Base-by-base conservation (phyloP, 345 rosid genomes). In the Isatis tinctoria region DNA sequence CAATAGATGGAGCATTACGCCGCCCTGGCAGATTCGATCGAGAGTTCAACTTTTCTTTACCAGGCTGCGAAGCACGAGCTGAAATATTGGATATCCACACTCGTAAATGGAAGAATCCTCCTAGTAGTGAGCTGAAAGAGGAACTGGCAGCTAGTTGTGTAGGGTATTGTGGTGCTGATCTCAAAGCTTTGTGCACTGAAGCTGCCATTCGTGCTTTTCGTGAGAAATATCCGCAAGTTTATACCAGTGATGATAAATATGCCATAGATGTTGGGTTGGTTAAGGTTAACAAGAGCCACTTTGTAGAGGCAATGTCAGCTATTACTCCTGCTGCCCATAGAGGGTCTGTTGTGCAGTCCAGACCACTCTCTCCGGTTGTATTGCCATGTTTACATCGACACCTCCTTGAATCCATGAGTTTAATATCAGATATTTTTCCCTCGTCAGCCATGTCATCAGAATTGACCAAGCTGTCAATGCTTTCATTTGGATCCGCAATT, bases 1-100 rank as follows among this genome's bases (percentile, higher is more conserved):
- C 99, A 75, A 96, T 96, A 37, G 99, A 96, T 83, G 99, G 99
- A 74, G 99, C 99, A 28, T 78, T 96, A 80, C 93, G 99, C 28
- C 97, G 99, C 40, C 99, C 99, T 77, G 99, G 99, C 68, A 85
- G 99, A 80, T 96, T 96, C 59, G 99, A 96, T 82, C 92, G 99
- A 41, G 99, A 96, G 81, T 96, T 96, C 63, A 92, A 85, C 78
- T 96, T 96, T 78, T 96, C 99, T 66, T 87, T 96, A 81, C 99
- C 99, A 75, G 97, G 99, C 78, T 96, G 84, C 64, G 94, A 95
- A 78, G 99, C 98, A 72, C 96, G 98, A 58, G 93, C 92, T 18
- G 99, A 95, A 80, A 95, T 95, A 83, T 79, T 95, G 72, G 89
- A 92, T 78, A 95, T 95, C 54, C 99, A 95, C 82, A 88, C 99